Evolutionary conservation across 305 asterid genomes (phyloP).

Genomic region (Fraxinus sp.): DNA sequence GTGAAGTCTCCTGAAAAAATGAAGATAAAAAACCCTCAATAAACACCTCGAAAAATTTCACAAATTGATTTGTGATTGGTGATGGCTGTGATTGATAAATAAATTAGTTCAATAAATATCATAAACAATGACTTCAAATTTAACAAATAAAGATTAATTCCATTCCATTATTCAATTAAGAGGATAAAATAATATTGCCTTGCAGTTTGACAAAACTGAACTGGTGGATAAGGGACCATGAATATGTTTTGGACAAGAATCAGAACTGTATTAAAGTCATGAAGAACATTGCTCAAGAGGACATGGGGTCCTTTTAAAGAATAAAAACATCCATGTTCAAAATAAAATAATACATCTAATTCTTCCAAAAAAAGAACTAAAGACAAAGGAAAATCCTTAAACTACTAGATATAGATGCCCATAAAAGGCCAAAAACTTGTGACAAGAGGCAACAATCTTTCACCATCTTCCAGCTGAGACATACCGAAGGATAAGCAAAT

Average conservation of each 20-base stretch:
- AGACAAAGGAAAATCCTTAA: not conserved
- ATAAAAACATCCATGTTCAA: not conserved
- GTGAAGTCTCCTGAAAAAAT: slow-evolving; percentile 67
- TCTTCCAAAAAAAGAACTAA: not conserved
- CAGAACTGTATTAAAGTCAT: not conserved
- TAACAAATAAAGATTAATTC: slow-evolving; percentile 7
- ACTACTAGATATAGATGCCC: not conserved
- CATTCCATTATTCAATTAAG: slow-evolving; percentile 13
- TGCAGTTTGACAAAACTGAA: slow-evolving; percentile 2
- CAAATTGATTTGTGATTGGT: slow-evolving; percentile 16
- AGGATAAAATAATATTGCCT: slow-evolving; percentile 12
- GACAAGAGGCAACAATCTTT: not conserved
- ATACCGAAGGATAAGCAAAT: not conserved
- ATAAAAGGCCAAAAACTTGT: not conserved
- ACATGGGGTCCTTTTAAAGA: not conserved
- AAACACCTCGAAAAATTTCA: slow-evolving; percentile 16
- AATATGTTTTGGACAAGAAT: not conserved
- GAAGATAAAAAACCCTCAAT: slow-evolving; percentile 27
- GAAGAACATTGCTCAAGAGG: not conserved
- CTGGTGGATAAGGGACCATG: not conserved
- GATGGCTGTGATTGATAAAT: not conserved
- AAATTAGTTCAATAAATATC: not conserved
- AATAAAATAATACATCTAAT: not conserved
- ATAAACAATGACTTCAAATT: slow-evolving; percentile 1
- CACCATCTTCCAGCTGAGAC: not conserved